A percentile compares a stretch with the other conserved stretches of the same genome.
Conservation (phyloP, 2,329 filamentous ascomycete species). For the Colletotrichum shisoi region DNA sequence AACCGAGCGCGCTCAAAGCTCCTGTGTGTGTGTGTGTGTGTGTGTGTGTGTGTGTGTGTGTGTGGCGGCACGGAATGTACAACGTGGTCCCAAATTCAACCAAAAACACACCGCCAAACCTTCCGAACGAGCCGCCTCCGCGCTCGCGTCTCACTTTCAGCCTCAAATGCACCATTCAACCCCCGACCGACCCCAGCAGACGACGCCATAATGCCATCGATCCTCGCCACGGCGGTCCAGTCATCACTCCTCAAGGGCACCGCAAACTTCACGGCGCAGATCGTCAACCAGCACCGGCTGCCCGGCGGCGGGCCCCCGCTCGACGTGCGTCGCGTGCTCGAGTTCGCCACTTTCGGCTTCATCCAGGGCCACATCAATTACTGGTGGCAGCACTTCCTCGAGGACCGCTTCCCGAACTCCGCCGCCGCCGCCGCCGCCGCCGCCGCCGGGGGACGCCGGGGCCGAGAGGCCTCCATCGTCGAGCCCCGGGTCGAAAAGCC, state of each 20-base stretch:
- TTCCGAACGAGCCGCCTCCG: conserved; percentile 1
- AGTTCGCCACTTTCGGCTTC: conserved; percentile 50
- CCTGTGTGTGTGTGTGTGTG: conserved; percentile 11
- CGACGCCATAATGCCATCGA: conserved; percentile 27
- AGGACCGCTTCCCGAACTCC: conserved; percentile 48
- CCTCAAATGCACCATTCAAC: conserved; percentile 17
- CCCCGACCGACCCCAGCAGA: not conserved
- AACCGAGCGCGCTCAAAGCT: conserved; percentile 10
- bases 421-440: not conserved
- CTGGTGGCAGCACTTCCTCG: conserved; percentile 48
- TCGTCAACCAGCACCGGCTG: conserved; percentile 36
- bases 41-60: conserved; percentile 14
- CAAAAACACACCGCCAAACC: conserved; percentile 32
- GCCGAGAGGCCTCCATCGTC: conserved; percentile 23
- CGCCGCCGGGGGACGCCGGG: not conserved
- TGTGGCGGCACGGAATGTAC: conserved; percentile 11
- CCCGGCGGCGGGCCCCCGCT: conserved; percentile 21
- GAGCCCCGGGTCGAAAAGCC: conserved; percentile 33
- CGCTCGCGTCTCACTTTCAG: not conserved
- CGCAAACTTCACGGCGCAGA: conserved; percentile 37
- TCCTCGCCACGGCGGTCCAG: conserved; percentile 36
- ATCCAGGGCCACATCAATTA: conserved; percentile 50
- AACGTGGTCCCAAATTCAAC: conserved; percentile 37
- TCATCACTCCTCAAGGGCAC: conserved; percentile 37
- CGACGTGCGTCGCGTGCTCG: conserved; percentile 48